Evolutionary conservation across 805 yeast species (phyloP).

Genomic region (Vanderwaltozyma yarrowii): DNA sequence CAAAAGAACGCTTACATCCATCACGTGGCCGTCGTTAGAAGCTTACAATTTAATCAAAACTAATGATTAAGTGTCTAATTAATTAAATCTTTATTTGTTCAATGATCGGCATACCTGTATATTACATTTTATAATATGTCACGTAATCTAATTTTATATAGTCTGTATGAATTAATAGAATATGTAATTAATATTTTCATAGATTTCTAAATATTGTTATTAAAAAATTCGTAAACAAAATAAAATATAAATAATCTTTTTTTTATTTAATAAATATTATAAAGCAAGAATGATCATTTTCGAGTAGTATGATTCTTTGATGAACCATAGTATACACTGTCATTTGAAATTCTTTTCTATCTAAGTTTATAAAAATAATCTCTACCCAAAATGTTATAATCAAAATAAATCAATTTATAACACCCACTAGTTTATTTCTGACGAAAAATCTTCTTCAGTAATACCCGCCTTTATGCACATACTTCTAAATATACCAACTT

Average conservation of each 20-base stretch:
- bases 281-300: too few relatives aligned
- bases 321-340: too few relatives aligned
- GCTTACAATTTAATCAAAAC: background rate
- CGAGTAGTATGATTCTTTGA: too few relatives aligned
- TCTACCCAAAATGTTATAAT: too few relatives aligned
- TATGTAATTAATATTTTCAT: background rate
- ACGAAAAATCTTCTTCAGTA: conserved; percentile 31
- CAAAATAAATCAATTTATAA: too few relatives aligned
- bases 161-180: background rate
- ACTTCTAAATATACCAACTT: conserved; percentile 37
- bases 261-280: too few relatives aligned
- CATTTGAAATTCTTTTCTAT: too few relatives aligned
- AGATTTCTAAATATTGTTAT: background rate
- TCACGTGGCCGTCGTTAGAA: conserved; percentile 18
- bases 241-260: conserved; percentile 26
- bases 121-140: conserved; percentile 1
- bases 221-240: too few relatives aligned
- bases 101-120: conserved; percentile 5
- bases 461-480: conserved; percentile 43
- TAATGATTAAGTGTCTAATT: background rate
- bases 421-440: too few relatives aligned
- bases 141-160: background rate
- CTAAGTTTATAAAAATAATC: too few relatives aligned
- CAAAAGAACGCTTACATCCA: conserved; percentile 26
- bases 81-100: background rate